Evolutionary conservation across 208 protist genomes (phyloP), one percentile per base, ranked within the genome.

Genomic region (Wallacemonas collosoma): DNA sequence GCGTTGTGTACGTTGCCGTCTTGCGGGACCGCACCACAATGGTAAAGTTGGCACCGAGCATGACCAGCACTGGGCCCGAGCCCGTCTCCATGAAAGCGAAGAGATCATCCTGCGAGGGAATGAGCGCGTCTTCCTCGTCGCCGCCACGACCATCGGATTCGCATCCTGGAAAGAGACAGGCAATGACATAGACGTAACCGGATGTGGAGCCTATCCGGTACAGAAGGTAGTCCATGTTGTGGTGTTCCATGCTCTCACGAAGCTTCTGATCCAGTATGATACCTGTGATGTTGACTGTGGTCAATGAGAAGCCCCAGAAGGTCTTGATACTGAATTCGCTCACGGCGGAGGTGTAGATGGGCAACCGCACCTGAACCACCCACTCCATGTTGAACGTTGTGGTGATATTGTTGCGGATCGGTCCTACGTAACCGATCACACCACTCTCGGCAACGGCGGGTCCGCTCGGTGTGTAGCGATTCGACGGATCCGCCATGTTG

Each of bases 221-320:
- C 39, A 83, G 51, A 39, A 85, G 66, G 66, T 80, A 86, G 41
- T 86, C 73, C 17, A 84, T 48, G 35, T 68, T 58, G 8, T 55
- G 47, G 15, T 39, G 11, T 8, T 75, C 14, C 64, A 79, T 77
- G 12, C 41, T 36, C 8, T 36, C 47, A 12, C 62, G 51, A 51
- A 86, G 6, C 8, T 65, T n/a, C 14, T 68, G 54, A 2, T 56
- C n/a, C 15, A 76, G 64, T 41, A 84, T 53, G 36, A 85, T 53
- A 1, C 15, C 50, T 26, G 66, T 73, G 41, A 89, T 45, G 70
- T 81, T 73, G n/a, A 81, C 15, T 1, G 77, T 68, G 14, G 67
- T 62, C 17, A 67, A 53, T 1, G 62, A 36, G 74, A 86, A 89
- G 51, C 84, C 84, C 84, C 84, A 89, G 65, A 89, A 89, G 51